Evolutionary conservation across 1,139 yeast species (phyloP), one percentile per base, ranked within the genome.

Genomic region (Debaryomyces psychrophilus): DNA sequence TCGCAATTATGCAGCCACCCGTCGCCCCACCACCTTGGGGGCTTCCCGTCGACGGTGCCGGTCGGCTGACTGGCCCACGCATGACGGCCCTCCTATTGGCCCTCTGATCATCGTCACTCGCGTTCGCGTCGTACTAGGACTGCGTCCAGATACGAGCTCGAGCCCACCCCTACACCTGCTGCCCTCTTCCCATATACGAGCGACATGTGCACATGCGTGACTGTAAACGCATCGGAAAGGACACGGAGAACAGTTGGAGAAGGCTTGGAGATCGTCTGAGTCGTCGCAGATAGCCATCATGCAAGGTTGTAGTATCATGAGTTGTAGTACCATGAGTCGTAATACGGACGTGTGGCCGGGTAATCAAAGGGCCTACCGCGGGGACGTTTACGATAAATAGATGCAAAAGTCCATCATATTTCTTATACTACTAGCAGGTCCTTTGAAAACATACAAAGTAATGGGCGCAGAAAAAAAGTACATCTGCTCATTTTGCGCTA

Each of bases 401-500:
- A 23, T 36, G 29, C 27, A 25, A 31, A 38, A 37, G n/a, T 31
- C 37, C 37, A 9, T 31, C 7, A 15, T 29, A 9, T 27, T 9
- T 18, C 8, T 15, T 11, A 11, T 18, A 18, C 12, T 8, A 14
- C 7, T 34, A 25, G 25, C 11, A 22, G 12, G 23, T 8, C 12
- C 15, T 31, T 31, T 41, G 20, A 1, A 14, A 15, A 8, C n/a
- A 27, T 17, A 23, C 11, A 18, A 27, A 31, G 25, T 23, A 31
- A 73, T 73, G 73, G 71, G 77, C 15, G 69, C 78, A 2, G 80
- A 77, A 44, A 79, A 81, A 57, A 82, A 85, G 58, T 87, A 87
- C 63, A 79, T 85, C 31, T 88, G 96, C 66, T 83, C 87, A 20
- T 87, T 82, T 61, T 88, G 96, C 58, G 89, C 90, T 35, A 72